These are phyloP conservation scores for Selenicereus undatus DNA, from an alignment of 148 eudicot genomes.

Conservation along the genomic window DNA sequence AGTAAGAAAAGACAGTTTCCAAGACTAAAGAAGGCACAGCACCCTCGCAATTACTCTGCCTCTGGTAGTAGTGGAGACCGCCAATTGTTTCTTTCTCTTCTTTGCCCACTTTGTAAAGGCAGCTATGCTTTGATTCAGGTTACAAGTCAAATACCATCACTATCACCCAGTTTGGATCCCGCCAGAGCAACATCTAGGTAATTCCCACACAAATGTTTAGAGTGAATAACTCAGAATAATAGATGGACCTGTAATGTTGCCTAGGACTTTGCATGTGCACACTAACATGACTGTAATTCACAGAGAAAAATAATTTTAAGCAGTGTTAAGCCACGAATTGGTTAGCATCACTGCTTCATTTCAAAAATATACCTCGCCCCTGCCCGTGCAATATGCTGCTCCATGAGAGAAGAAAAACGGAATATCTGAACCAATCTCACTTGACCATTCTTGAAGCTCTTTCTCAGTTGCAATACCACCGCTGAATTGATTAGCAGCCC, in stretches of 20 bases:
- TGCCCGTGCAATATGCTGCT: conserved; percentile 93
- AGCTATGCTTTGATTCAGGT: background rate
- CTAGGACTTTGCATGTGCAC: background rate
- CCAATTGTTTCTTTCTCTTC: too few species aligned
- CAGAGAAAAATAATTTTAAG: background rate
- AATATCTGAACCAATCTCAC: conserved; percentile 97
- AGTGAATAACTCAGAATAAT: too few species aligned
- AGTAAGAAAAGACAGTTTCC: background rate
- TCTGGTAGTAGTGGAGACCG: too few species aligned
- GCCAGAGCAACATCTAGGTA: background rate
- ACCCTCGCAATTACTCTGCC: background rate
- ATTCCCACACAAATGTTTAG: background rate
- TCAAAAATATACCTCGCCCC: conserved; percentile 78
- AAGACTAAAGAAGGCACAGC: background rate
- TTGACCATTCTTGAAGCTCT: conserved; percentile 90
- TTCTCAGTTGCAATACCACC: conserved; percentile 81
- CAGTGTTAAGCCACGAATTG: background rate
- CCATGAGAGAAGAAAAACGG: conserved; percentile 95
- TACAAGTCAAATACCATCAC: background rate
- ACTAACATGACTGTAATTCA: background rate
- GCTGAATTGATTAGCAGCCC: conserved; percentile 96
- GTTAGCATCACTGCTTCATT: background rate
- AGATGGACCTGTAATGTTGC: background rate
- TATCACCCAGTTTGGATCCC: background rate
- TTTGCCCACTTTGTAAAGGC: too few species aligned